Percentiles rank a stretch among this genome's conserved stretches.
Conservation (phyloP, 2,329 filamentous ascomycete genomes). For the Fusarium fracticaudum region DNA sequence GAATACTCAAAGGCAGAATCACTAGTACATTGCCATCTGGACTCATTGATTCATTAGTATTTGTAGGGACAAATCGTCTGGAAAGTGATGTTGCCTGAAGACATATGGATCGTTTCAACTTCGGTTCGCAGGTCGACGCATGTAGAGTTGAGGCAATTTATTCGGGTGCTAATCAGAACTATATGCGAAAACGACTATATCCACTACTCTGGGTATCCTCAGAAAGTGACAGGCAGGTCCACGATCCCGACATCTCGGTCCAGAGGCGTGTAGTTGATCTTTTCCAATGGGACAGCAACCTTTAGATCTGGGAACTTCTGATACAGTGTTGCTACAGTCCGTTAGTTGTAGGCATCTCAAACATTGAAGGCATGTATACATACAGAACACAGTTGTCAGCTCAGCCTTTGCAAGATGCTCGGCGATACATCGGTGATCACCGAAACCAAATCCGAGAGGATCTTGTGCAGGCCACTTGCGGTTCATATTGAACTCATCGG, state of each 20-base stretch:
- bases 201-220: not conserved
- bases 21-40: not conserved
- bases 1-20: fast-evolving
- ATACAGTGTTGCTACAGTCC: not conserved
- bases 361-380: fast-evolving
- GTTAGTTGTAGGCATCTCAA: fast-evolving
- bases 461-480: conserved; percentile 45
- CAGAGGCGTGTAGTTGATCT: conserved; percentile 24
- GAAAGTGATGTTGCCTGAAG: too few relatives aligned
- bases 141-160: not conserved
- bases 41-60: not conserved
- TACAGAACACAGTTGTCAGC: conserved; percentile 16
- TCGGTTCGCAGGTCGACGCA: fast-evolving
- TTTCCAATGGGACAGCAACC: conserved; percentile 2
- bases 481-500: conserved; percentile 57
- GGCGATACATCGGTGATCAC: conserved; percentile 57
- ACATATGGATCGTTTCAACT: fast-evolving
- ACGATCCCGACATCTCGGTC: conserved; percentile 17
- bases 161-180: not conserved
- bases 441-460: conserved; percentile 57
- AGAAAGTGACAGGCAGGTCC: conserved; percentile 15
- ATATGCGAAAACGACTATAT: not conserved
- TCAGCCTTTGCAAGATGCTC: conserved; percentile 52
- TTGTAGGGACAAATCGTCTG: too few relatives aligned
- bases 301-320: conserved; percentile 8